A percentile compares a stretch with the other conserved stretches of the same genome.
Conservation (phyloP, 192 early-diverging fungal genomes). For the Linnemannia exigua region DNA sequence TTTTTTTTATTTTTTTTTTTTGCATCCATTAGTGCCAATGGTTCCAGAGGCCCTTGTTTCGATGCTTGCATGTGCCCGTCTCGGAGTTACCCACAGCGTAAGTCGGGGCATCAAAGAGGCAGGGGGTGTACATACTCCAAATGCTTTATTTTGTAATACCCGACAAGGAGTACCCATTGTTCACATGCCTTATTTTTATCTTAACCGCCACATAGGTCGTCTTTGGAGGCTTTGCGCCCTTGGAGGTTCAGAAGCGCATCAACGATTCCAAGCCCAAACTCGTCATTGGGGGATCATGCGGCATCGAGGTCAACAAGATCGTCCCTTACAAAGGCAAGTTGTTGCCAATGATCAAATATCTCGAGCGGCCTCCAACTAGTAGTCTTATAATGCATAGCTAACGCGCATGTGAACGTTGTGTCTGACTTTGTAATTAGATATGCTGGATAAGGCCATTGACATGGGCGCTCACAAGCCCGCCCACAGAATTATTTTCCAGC, state of each 20-base stretch:
- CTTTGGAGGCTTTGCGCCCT: conserved; percentile 77
- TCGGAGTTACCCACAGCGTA: conserved; percentile 88
- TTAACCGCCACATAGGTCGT: conserved; percentile 37
- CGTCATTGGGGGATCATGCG: conserved; percentile 82
- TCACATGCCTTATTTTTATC: background rate
- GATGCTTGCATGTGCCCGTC: conserved; percentile 88
- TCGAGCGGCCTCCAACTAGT: background rate
- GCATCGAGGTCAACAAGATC: conserved; percentile 81
- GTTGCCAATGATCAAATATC: background rate
- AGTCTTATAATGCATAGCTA: background rate
- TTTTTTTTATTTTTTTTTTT: background rate
- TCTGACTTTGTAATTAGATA: conserved; percentile 47
- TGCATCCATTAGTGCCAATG: conserved; percentile 67
- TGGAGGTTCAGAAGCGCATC: conserved; percentile 87
- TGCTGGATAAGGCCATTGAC: conserved; percentile 80
- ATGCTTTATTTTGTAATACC: background rate
- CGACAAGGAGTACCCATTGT: background rate
- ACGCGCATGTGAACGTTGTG: background rate
- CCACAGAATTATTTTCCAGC: conserved; percentile 73
- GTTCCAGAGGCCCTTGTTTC: conserved; percentile 84
- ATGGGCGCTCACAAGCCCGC: conserved; percentile 64
- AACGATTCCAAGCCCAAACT: conserved; percentile 82
- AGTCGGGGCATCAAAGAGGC: conserved; percentile 73
- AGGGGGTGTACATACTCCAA: background rate
- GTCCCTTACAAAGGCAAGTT: conserved; percentile 79